Base-by-base conservation (phyloP, 805 yeast species). In the Tetrapisispora phaffii region DNA sequence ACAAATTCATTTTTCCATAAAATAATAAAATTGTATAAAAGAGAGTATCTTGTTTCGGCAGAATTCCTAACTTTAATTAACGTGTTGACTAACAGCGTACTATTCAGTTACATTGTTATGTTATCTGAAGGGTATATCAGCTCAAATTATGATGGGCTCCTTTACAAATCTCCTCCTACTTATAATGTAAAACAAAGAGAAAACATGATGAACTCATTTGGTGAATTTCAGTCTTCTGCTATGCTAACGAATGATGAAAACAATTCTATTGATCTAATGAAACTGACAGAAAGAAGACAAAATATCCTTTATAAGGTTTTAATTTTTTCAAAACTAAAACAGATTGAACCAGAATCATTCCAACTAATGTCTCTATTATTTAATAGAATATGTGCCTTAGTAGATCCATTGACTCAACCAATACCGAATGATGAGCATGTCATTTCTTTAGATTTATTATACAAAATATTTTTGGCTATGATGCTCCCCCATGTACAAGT, bases 351-450 rank as follows among this genome's bases (percentile, higher is more conserved):
- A 4, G 44, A 47, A 26, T 35, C 47, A 9, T 45, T 55, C 2
- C 62, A 64, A 17, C 42, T 58, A 16, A 34, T 59, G 23, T 20
- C 43, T 16, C 35, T 46, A 10, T 61, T 57, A 42, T 61, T 59
- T 42, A 47, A 50, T 6, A 50, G 63, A 0, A 43, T 75, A 2
- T 59, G 73, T 2, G 55, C 68, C 0, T 50, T 76, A 40, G 67
- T 69, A 7, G 89, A 83, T 57, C 86, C 88, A 2, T 67, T 73
- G 52, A 79, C 88, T 1, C 86, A 81, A 52, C 88, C 93, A 0
- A 71, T 73, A 23, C 84, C 80, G 34, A 71, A 70, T 21, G 82
- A 77, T 45, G 60, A 65, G 12, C 63, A 68, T 44, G 65, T 79
- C 1, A 65, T 80, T 16, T 80, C 86, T 9, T 58, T 80, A 7